These are phyloP conservation scores for Phanerodontia chrysosporium DNA, from an alignment of 768 basidiomycete genomes.

Conservation along the genomic window DNA sequence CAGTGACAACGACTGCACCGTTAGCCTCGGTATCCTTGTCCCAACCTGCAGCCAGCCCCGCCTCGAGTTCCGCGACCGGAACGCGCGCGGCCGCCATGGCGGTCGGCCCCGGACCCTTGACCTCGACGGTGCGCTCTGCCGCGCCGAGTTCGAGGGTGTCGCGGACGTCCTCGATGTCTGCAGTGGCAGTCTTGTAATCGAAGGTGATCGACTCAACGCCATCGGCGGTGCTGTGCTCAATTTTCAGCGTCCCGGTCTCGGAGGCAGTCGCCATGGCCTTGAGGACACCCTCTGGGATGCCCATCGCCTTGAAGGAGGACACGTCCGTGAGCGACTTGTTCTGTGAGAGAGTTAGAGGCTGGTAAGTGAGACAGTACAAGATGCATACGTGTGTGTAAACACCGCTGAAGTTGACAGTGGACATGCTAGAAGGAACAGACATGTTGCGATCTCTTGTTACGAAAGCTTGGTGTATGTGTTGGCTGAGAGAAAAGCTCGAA, in stretches of 20 bases:
- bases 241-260: not conserved
- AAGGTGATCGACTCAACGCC: not conserved
- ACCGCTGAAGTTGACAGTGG: not conserved
- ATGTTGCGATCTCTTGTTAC: too few species aligned
- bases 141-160: not conserved
- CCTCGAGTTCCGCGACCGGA: not conserved
- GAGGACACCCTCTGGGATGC: not conserved
- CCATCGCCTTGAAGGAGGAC: not conserved
- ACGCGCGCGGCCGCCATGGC: not conserved
- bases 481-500: too few species aligned
- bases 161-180: not conserved
- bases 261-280: not conserved
- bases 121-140: not conserved
- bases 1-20: not conserved
- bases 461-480: too few species aligned
- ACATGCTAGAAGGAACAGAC: not conserved
- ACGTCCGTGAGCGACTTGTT: not conserved
- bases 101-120: not conserved
- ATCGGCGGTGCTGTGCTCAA: not conserved
- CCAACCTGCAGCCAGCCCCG: not conserved
- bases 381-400: not conserved
- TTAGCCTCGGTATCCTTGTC: not conserved
- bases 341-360: not conserved
- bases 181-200: not conserved
- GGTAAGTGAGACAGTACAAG: not conserved